Conservation (phyloP, 148 eudicot species). For the Rhododendron vialii region DNA sequence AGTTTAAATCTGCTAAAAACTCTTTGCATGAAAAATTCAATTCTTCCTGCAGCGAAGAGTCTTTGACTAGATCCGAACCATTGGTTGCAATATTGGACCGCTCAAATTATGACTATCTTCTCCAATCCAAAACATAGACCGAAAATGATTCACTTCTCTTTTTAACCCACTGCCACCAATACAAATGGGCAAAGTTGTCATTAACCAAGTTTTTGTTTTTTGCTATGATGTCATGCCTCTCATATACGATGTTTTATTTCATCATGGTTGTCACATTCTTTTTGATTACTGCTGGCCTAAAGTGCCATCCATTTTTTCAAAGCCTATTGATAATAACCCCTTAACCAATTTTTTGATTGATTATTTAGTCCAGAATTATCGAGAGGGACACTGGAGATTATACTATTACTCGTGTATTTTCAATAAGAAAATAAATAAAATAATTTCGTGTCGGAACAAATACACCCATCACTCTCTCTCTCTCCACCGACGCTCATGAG, state of each 20-base stretch:
- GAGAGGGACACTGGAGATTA: background rate
- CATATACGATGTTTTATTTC: too few species aligned
- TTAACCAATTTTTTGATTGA: background rate
- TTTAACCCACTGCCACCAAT: background rate
- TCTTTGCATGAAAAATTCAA: too few species aligned
- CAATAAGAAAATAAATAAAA: too few species aligned
- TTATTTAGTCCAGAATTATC: background rate
- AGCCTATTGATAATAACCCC: background rate
- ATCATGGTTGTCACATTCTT: background rate
- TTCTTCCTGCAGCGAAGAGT: too few species aligned
- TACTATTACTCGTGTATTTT: too few species aligned
- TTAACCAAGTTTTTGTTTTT: background rate
- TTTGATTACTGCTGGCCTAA: background rate
- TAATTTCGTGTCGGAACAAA: background rate
- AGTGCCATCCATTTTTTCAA: background rate
- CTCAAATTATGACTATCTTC: too few species aligned
- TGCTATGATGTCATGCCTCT: too few species aligned
- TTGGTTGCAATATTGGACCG: too few species aligned
- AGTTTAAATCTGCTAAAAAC: too few species aligned
- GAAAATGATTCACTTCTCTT: too few species aligned
- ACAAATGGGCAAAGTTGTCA: background rate
- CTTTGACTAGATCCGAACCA: too few species aligned
- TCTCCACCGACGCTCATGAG: background rate
- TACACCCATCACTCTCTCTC: background rate
- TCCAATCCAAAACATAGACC: too few species aligned